phyloP scores from a whole-genome alignment of 1,284 basidiomycete genomes.

The Earliella scabrosa region DNA sequence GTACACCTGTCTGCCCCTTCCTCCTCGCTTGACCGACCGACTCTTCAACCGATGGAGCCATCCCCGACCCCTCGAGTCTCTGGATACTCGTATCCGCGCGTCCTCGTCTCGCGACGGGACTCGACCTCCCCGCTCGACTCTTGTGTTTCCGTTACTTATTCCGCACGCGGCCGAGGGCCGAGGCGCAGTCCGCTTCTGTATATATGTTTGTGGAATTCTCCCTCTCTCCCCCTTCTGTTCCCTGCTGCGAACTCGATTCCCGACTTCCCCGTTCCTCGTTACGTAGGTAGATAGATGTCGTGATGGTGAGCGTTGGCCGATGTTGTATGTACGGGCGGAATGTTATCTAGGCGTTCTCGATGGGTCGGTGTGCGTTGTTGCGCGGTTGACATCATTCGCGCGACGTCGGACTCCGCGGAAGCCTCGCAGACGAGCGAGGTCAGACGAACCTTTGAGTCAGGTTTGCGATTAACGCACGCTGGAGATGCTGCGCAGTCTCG shows the following conservation, averaged over 20 bases:
- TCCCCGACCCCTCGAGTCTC: not conserved
- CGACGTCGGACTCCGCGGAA: no score
- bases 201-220: conserved; percentile 6
- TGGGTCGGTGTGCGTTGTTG: no score
- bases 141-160: conserved; percentile 9
- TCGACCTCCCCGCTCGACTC: not conserved
- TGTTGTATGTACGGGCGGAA: conserved; percentile 21
- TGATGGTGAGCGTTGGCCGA: not conserved
- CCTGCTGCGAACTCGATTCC: no score
- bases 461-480: no score
- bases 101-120: not conserved
- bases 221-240: not conserved
- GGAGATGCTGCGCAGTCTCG: no score
- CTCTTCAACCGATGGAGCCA: conserved; percentile 7
- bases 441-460: no score
- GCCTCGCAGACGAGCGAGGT: no score
- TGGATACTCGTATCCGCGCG: not conserved
- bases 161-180: conserved; percentile 4
- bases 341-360: no score
- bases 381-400: no score
- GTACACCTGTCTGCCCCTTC: not conserved
- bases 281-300: conserved; percentile 9
- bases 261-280: not conserved
- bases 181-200: conserved; percentile 11
- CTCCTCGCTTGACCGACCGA: not conserved